Percentiles rank a stretch among this genome's conserved stretches.
phyloP scores from a whole-genome alignment of 345 rosid genomes.

The Psidium guajava region DNA sequence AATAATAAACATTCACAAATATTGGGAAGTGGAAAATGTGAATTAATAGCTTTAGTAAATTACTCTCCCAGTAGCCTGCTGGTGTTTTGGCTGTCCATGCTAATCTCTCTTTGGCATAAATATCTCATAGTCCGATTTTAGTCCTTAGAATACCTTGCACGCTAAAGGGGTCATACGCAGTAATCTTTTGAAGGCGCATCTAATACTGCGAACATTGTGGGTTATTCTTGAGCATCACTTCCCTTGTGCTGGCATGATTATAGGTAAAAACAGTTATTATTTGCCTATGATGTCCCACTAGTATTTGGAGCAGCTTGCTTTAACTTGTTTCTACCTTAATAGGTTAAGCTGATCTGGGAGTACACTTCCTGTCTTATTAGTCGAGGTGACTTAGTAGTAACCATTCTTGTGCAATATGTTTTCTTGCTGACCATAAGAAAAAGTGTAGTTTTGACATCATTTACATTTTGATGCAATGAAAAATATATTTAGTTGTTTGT shows the following conservation, averaged over 20 bases:
- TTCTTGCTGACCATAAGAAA: background rate
- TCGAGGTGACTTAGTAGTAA: background rate
- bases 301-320: background rate
- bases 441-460: background rate
- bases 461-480: background rate
- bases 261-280: background rate
- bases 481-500: background rate
- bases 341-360: background rate
- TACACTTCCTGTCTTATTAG: background rate
- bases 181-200: background rate
- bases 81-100: background rate
- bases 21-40: background rate
- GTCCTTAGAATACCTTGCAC: background rate
- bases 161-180: background rate
- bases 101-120: background rate
- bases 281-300: background rate
- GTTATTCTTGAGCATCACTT: background rate
- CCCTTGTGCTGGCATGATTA: background rate
- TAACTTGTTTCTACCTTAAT: background rate
- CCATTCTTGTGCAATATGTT: background rate
- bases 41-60: background rate
- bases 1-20: background rate
- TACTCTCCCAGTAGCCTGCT: background rate
- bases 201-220: background rate
- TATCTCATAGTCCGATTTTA: background rate